Base-by-base conservation (phyloP, 441 rosid species). In the Euphorbia celastroides region DNA sequence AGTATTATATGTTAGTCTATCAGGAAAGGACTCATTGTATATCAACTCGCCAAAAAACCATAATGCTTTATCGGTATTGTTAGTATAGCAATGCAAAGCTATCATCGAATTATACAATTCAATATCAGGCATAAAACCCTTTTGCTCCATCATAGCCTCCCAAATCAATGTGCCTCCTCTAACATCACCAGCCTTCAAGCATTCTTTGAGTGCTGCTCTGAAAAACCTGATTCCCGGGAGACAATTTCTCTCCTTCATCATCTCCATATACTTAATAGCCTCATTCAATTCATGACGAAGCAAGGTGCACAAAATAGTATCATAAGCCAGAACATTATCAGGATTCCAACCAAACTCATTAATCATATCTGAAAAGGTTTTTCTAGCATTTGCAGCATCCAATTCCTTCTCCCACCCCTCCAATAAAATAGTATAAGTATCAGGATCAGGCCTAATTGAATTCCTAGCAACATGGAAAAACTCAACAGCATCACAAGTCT, bases 341-440 rank as follows among this genome's bases (percentile, higher is more conserved):
- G 84, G 88, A 68, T 87, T 80, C 89, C 88, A 87, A 57, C 92
- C 89, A 2, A 87, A 64, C 28, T 81, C 84, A 0, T 3, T 30
- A 36, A 84, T 77, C 92, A 83, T 83, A 22, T 84, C 80, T 1
- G 59, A 60, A 0, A 87, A 81, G 30, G 84, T 79, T 44, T 30
- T 50, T 65, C 66, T 79, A 0, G 86, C 77, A 38, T 60, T 28
- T 52, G 46, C 58, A 46, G 72, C 72, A 70, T 81, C 67, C 74
- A 63, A 74, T 69, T 87, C 89, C 51, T 80, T 84, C 72, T 83
- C 92, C 83, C 84, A 84, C 26, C 88, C 92, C 57, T 87, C 89
- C 7, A 87, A 71, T 72, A 84, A 51, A 62, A 87, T 84, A 0
- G 88, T 88, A 27, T 77, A 84, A 0, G 81, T 75, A 71, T 87